Base-by-base conservation (phyloP, 2,329 filamentous ascomycete species). In the Coniochaeta prunicola region DNA sequence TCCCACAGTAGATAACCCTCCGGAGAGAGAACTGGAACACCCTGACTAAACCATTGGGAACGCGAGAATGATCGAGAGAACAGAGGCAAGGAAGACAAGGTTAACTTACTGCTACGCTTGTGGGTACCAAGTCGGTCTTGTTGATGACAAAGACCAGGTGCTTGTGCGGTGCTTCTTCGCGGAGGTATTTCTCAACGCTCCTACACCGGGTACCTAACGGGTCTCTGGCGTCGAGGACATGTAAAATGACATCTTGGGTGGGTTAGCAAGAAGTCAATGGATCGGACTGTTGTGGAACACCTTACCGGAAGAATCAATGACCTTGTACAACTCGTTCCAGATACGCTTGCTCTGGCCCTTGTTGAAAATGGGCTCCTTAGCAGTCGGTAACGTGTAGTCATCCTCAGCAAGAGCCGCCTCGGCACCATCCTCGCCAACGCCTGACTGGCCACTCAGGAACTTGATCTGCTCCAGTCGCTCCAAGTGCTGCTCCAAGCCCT, bases 331-430 rank as follows among this genome's bases (percentile, higher is more conserved):
- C 72, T 99, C 93, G 75, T 97, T 97, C 92, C 91, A 96, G 66
- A 96, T 96, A 64, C 94, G 84, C 76, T 96, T 96, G 69, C 88
- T 93, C 73, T 96, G 92, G 19, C 94, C 94, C 76, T 97, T 97
- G 66, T 84, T 88, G 75, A 97, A 97, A 60, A 97, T 90, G 40
- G 92, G 87, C 70, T 93, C 90, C 65, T 86, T 82, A n/a, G 89
- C 86, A 67, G 84, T 83, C 7, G 84, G 80, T 15, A 86, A 75
- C 53, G 77, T 76, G 21, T 76, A 76, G 58, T 77, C 74, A 13
- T 63, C 63, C 21, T 71, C 69, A 28, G 77, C 74, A 59, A 71
- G 69, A 7, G 65, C 65, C 17, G 66, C 70, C 17, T 75, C 74
- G 36, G 54, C 24, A 17, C 79, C 77, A 60, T 85, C 82, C 2